Evolutionary conservation across 1,284 basidiomycete species (phyloP), one percentile per base, ranked within the genome.

Genomic region (Irpex sp.): DNA sequence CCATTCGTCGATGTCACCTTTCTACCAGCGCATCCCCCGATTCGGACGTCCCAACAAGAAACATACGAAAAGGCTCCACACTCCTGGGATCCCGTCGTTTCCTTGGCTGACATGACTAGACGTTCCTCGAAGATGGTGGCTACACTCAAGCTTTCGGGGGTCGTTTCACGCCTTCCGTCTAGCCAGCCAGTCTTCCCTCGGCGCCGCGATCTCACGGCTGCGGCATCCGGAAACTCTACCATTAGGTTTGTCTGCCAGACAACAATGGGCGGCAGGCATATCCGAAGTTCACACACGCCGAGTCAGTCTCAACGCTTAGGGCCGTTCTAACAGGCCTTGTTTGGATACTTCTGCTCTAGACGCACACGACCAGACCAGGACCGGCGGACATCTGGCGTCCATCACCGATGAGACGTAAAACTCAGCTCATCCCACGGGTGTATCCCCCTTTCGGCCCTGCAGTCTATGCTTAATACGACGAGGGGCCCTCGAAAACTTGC

Each of bases 371-470:
- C 28, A 33, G 28, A 2, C 45, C 45, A 47, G 45, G 45, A 47
- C 14, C 52, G 58, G 58, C 58, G 47, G 58, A 35, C 16, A 37
- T 23, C 45, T 19, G 39, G 18, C 19, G 9, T 51, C 21, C n/a
- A 58, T 58, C 58, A 52, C 48, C 48, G 49, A 33, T 9, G 19
- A 48, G 58, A 58, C 58, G 48, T 58, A 52, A 58, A 53, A 36
- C 28, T 33, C 21, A 10, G 58, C 28, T 58, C 58, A 58, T 39
- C 45, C 45, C 45, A 16, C 14, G 23, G 35, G 28, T 33, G 47
- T 53, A 8, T 48, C 37, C 21, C 52, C 18, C n/a, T 10, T 23
- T 58, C 55, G 55, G 23, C 23, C n/a, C 12, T 51, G 14, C n/a
- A 33, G 18, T 47, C 45, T 10, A 21, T n/a, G 48, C 58, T 58